These are phyloP conservation scores for Trichoderma cornu-damae DNA, from an alignment of 2,329 filamentous ascomycete species.

Conservation along the genomic window DNA sequence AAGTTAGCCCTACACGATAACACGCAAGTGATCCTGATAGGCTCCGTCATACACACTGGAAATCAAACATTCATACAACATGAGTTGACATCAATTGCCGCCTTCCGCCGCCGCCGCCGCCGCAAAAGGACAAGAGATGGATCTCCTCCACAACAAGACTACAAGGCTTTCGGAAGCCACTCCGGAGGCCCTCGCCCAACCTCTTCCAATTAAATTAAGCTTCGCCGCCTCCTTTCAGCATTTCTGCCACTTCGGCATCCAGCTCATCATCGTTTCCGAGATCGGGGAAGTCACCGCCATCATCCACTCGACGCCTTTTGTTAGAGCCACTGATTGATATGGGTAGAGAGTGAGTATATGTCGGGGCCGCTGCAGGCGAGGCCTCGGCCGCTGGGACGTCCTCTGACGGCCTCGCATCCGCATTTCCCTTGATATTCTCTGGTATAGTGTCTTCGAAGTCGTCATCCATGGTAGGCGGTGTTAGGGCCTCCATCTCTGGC, in stretches of 20 bases:
- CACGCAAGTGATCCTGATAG: no score
- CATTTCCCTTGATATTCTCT: conserved; percentile 5
- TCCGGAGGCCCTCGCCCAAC: background rate
- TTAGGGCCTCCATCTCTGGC: conserved; percentile 80
- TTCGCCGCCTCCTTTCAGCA: conserved; percentile 40
- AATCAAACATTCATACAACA: no score
- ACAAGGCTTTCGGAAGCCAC: background rate
- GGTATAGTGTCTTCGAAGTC: conserved; percentile 9
- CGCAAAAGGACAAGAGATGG: background rate
- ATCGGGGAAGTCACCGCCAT: conserved; percentile 48
- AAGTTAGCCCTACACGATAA: no score
- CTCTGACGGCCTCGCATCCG: conserved; percentile 18
- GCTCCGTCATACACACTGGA: no score
- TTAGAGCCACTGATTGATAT: conserved; percentile 50
- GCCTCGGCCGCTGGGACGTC: conserved; percentile 23
- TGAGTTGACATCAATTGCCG: no score
- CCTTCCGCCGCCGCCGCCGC: no score
- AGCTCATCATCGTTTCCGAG: conserved; percentile 52
- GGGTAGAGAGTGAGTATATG: conserved; percentile 44
- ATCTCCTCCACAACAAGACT: background rate
- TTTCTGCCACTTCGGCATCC: conserved; percentile 52
- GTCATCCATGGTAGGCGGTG: conserved; percentile 63
- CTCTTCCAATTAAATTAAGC: background rate
- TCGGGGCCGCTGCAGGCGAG: conserved; percentile 36
- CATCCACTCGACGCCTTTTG: conserved; percentile 51